These are phyloP conservation scores for Dimocarpus longan DNA, from an alignment of 345 rosid species.

Conservation along the genomic window DNA sequence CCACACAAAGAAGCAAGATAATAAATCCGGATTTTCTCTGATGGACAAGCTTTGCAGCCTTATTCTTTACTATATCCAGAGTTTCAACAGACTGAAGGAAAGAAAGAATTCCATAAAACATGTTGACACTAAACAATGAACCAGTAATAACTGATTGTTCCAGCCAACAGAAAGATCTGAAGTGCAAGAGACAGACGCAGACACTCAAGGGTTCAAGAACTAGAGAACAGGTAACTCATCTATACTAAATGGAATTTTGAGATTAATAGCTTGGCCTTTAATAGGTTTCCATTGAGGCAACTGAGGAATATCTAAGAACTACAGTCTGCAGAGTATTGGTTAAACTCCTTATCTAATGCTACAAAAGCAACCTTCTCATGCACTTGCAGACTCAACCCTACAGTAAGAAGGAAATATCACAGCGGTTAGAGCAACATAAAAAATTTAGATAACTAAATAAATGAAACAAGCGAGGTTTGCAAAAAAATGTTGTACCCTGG, in stretches of 20 bases:
- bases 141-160: conserved; percentile 37
- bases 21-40: conserved; percentile 33
- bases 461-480: not conserved
- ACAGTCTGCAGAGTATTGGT: conserved; percentile 31
- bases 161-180: conserved; percentile 36
- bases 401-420: conserved; percentile 21
- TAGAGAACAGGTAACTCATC: conserved; percentile 35
- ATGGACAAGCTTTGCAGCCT: conserved; percentile 51
- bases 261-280: conserved; percentile 35
- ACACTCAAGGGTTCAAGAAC: conserved; percentile 43
- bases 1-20: conserved; percentile 23
- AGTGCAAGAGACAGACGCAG: conserved; percentile 39
- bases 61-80: conserved; percentile 50
- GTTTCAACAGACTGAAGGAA: conserved; percentile 37
- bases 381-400: conserved; percentile 65
- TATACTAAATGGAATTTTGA: conserved; percentile 33
- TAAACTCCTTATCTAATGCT: conserved; percentile 39
- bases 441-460: not conserved
- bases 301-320: conserved; percentile 30
- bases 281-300: conserved; percentile 38
- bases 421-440: conserved; percentile 15
- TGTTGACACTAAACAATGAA: conserved; percentile 34
- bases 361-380: conserved; percentile 39
- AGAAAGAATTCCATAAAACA: conserved; percentile 40
- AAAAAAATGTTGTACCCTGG: conserved; percentile 22